Evolutionary conservation across 2,329 filamentous ascomycete species (phyloP).

Genomic region (Stenocarpella maydis): DNA sequence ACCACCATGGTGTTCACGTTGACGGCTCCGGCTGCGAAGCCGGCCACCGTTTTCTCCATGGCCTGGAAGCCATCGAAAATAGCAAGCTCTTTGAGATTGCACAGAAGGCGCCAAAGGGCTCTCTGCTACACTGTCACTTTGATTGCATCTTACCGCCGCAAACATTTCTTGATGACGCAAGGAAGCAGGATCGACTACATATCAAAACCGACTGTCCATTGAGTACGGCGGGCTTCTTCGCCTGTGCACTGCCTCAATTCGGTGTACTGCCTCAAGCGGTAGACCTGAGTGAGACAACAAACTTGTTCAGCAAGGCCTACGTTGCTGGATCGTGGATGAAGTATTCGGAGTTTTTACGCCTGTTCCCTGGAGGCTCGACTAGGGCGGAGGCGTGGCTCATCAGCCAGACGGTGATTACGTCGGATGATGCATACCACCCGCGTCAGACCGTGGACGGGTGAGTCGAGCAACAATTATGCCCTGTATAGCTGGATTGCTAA

Average conservation of each 20-base stretch:
- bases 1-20: background rate
- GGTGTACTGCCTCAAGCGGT: background rate
- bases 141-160: slow-evolving; percentile 63
- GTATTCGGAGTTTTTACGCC: background rate
- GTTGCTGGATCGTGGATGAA: slow-evolving; percentile 36
- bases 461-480: background rate
- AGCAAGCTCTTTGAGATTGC: slow-evolving; percentile 67
- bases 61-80: slow-evolving; percentile 49
- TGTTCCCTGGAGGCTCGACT: slow-evolving; percentile 22
- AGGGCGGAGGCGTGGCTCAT: slow-evolving; percentile 72
- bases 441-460: slow-evolving; percentile 11
- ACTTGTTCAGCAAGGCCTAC: slow-evolving; percentile 66
- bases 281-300: background rate
- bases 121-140: slow-evolving; percentile 80
- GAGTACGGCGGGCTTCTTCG: background rate
- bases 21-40: slow-evolving; percentile 10
- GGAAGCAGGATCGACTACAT: background rate
- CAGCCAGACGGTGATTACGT: background rate
- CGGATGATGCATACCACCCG: slow-evolving; percentile 14
- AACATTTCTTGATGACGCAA: background rate
- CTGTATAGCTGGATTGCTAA: background rate
- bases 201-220: slow-evolving; percentile 10
- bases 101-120: slow-evolving; percentile 72
- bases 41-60: slow-evolving; percentile 10
- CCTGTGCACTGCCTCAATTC: slow-evolving; percentile 3